Evolutionary conservation across 305 asterid species (phyloP).

Genomic region (Fraxinus nigra): DNA sequence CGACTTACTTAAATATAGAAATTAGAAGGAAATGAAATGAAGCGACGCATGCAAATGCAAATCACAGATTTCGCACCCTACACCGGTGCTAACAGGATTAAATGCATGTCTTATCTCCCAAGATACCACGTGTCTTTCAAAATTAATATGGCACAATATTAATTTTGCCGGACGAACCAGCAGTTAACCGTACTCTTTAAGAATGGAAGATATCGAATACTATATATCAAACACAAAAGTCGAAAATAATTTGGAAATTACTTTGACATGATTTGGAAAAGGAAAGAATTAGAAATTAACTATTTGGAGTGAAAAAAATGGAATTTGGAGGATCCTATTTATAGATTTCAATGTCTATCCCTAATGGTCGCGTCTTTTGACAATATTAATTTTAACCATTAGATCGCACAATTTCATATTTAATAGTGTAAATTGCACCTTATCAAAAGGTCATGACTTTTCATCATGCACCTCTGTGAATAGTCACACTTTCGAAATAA

Average conservation of each 20-base stretch:
- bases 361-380: background rate
- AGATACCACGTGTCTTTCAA: background rate
- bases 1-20: background rate
- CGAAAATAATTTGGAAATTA: background rate
- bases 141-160: background rate
- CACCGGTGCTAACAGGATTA: background rate
- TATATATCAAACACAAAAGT: background rate
- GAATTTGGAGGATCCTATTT: background rate
- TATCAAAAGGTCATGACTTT: background rate
- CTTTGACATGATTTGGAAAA: background rate
- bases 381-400: background rate
- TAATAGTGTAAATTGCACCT: background rate
- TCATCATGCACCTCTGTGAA: background rate
- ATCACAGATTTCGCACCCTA: background rate
- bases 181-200: background rate
- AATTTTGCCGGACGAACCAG: background rate
- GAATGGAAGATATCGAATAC: background rate
- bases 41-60: background rate
- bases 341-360: background rate
- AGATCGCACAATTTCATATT: background rate
- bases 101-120: background rate
- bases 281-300: background rate
- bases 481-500: background rate
- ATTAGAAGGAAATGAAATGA: background rate
- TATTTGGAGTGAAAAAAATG: background rate